A percentile compares a stretch with the other conserved stretches of the same genome.
Conservation (phyloP, 2,329 filamentous ascomycete species). For the Pseudocercospora crystallina region DNA sequence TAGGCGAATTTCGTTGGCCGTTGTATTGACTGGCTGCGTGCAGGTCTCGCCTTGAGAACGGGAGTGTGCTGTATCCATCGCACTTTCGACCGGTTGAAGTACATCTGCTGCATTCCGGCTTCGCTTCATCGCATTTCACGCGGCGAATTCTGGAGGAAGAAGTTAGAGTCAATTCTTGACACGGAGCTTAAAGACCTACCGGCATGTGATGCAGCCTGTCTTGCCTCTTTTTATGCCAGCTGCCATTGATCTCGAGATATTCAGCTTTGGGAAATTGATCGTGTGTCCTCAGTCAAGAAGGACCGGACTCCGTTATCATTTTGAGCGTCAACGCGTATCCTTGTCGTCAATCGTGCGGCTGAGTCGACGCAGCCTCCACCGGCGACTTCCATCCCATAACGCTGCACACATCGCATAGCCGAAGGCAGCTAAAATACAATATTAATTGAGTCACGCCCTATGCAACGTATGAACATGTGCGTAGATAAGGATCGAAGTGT, state of each 20-base stretch:
- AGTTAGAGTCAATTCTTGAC: neutral
- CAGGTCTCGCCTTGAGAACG: conserved; percentile 4
- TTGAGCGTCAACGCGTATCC: no score
- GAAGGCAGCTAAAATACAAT: no score
- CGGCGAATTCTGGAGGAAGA: neutral
- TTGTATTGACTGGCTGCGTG: conserved; percentile 2
- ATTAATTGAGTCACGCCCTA: no score
- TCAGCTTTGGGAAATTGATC: no score
- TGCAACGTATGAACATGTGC: no score
- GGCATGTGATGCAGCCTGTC: conserved; percentile 5
- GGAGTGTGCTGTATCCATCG: conserved; percentile 19
- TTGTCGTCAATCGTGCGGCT: no score
- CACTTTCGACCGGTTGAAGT: conserved; percentile 20
- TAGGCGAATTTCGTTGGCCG: neutral
- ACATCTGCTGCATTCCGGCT: conserved; percentile 16
- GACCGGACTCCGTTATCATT: no score
- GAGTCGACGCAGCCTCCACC: no score
- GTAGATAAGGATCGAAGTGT: no score
- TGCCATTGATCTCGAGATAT: neutral
- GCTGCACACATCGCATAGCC: no score
- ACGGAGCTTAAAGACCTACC: neutral
- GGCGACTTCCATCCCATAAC: no score
- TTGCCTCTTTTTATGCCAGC: neutral
- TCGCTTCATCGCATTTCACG: conserved; percentile 19
- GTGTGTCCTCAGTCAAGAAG: no score